Evolutionary conservation across 176 grass and related monocot species (phyloP).

Genomic region (Rhynchospora pubera): DNA sequence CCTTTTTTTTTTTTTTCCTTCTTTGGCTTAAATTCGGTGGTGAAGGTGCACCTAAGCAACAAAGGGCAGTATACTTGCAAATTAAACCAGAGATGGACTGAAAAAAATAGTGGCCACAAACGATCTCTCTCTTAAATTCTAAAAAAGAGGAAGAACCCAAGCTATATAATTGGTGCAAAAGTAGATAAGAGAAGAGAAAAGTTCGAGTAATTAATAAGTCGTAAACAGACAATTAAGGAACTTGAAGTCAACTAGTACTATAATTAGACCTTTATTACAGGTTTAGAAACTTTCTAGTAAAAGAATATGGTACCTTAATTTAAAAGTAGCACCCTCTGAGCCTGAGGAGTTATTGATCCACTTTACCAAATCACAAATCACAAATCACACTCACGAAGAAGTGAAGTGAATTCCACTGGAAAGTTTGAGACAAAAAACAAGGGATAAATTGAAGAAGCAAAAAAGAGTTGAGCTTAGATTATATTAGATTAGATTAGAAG

Average conservation of each 20-base stretch:
- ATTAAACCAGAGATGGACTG: neutral
- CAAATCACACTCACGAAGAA: neutral
- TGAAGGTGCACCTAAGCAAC: too few relatives aligned
- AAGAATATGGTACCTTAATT: neutral
- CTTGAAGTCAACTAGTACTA: neutral
- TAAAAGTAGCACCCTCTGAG: neutral
- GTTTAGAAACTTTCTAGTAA: neutral
- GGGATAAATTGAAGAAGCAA: neutral
- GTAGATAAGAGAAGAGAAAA: neutral
- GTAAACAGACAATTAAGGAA: neutral
- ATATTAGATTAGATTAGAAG: neutral
- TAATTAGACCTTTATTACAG: neutral
- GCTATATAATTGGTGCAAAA: neutral
- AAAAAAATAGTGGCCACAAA: neutral
- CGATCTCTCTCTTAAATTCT: neutral
- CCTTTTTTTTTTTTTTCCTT: too few relatives aligned
- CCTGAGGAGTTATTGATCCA: neutral
- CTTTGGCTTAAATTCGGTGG: too few relatives aligned
- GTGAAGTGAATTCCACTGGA: neutral
- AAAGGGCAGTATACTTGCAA: neutral
- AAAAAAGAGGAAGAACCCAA: neutral
- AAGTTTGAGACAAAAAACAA: constrained; percentile 6
- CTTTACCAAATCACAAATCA: too few relatives aligned
- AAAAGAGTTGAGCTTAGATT: neutral
- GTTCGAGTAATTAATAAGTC: neutral